Evolutionary conservation across 1,284 basidiomycete genomes (phyloP), one percentile per base, ranked within the genome.

Genomic region (Naganishia sp.): DNA sequence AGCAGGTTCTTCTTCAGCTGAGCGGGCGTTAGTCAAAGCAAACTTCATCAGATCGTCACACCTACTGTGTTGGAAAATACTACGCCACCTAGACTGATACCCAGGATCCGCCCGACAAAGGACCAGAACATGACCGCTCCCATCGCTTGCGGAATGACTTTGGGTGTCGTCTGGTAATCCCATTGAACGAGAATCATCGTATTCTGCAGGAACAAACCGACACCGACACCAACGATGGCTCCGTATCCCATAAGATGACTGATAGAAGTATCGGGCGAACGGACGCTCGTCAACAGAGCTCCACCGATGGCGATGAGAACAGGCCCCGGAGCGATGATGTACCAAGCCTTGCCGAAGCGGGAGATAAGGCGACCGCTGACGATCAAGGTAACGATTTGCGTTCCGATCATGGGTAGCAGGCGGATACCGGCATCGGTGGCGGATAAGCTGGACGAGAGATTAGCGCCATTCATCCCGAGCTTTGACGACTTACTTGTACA

Each of bases 21-120:
- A 4, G 21, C 2, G 23, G 21, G 47, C 2, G 32, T 25, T 6
- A 42, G 3, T 9, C 35, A 39, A 39, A 39, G 35, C 35, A 39
- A 10, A 18, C 10, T 25, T 31, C 41, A 41, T 25, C 47, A 54
- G 43, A 15, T 10, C 64, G 66, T 63, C 17, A 60, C 62, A 15
- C 75, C 73, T 52, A 81, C 69, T 71, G 74, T 72, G 70, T 79
- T 80, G 46, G 73, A 73, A 62, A 81, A 81, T 13, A 81, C 77
- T 5, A 70, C 68, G n/a, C 77, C 76, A 41, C 70, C 75, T 23
- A 79, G 53, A n/a, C 76, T 78, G 55, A 80, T 71, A 67, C 76
- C 79, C 51, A 78, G 11, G 61, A 79, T 76, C 11, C 77, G 77
- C 9, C 77, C 78, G 1, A 70, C 71, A 63, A 75, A 77, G 21